These are phyloP conservation scores for Quercus lobata DNA, from an alignment of 331 rosid genomes.

Conservation along the genomic window DNA sequence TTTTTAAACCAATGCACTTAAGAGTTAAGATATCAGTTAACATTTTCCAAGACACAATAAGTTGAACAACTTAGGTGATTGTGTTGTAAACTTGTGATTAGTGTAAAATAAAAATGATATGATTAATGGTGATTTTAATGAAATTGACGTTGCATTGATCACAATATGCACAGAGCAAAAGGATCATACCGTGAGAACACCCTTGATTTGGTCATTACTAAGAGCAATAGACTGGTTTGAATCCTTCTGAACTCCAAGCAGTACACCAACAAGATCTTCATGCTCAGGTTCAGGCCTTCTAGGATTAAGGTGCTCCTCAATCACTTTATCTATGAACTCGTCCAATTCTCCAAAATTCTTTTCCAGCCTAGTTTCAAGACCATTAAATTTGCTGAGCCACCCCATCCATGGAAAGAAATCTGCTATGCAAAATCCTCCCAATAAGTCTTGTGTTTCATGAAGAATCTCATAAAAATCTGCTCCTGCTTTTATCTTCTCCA, in stretches of 20 bases:
- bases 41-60: no score
- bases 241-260: slow-evolving; percentile 32
- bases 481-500: background rate
- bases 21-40: no score
- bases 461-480: slow-evolving; percentile 16
- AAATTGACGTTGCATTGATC: background rate
- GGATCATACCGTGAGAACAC: slow-evolving; percentile 26
- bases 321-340: slow-evolving; percentile 23
- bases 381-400: slow-evolving; percentile 40
- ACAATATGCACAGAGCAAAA: background rate
- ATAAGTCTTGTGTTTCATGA: slow-evolving; percentile 22
- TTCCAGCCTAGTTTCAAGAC: slow-evolving; percentile 17
- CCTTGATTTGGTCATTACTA: slow-evolving; percentile 34
- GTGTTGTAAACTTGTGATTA: no score
- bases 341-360: slow-evolving; percentile 32
- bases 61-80: no score
- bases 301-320: slow-evolving; percentile 29
- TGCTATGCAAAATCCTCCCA: slow-evolving; percentile 24
- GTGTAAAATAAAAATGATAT: no score
- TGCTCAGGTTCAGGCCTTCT: slow-evolving; percentile 1
- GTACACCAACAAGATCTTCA: slow-evolving; percentile 41
- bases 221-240: slow-evolving; percentile 16
- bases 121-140: no score
- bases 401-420: slow-evolving; percentile 32
- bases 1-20: no score